Conservation (phyloP, 2,329 filamentous ascomycete genomes). For the Cladobotryum protrusum region DNA sequence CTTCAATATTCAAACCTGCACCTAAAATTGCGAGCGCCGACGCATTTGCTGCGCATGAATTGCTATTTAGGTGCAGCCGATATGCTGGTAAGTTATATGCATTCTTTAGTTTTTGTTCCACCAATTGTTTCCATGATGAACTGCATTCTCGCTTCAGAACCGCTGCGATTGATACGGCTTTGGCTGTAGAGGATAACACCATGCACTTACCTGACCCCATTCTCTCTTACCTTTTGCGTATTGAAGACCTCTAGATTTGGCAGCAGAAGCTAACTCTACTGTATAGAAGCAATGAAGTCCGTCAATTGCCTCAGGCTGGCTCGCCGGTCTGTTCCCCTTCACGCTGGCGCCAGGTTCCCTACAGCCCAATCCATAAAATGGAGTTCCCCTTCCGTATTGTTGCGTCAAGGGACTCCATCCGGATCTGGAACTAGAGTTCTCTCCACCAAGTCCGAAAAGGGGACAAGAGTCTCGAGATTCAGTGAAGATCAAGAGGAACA, state of each 20-base stretch:
- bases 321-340: slow-evolving; percentile 19
- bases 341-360: slow-evolving; percentile 4
- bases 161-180: slow-evolving; percentile 44
- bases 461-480: slow-evolving; percentile 12
- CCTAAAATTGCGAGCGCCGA: neutral
- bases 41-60: slow-evolving; percentile 6
- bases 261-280: slow-evolving; percentile 34
- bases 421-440: slow-evolving; percentile 11
- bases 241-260: slow-evolving; percentile 15
- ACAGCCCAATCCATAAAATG: slow-evolving; percentile 1
- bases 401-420: neutral
- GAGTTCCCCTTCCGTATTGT: neutral
- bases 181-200: slow-evolving; percentile 38
- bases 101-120: neutral
- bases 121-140: slow-evolving; percentile 32
- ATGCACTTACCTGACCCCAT: slow-evolving; percentile 33
- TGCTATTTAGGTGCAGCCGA: slow-evolving; percentile 16
- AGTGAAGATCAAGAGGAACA: slow-evolving; percentile 15
- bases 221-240: slow-evolving; percentile 3
- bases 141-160: slow-evolving; percentile 42
- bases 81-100: slow-evolving; percentile 33
- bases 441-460: slow-evolving; percentile 15
- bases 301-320: slow-evolving; percentile 32
- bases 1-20: neutral
- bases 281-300: slow-evolving; percentile 31